Base-by-base conservation (phyloP, 768 basidiomycete species). In the Hygrophorus pudorinus region DNA sequence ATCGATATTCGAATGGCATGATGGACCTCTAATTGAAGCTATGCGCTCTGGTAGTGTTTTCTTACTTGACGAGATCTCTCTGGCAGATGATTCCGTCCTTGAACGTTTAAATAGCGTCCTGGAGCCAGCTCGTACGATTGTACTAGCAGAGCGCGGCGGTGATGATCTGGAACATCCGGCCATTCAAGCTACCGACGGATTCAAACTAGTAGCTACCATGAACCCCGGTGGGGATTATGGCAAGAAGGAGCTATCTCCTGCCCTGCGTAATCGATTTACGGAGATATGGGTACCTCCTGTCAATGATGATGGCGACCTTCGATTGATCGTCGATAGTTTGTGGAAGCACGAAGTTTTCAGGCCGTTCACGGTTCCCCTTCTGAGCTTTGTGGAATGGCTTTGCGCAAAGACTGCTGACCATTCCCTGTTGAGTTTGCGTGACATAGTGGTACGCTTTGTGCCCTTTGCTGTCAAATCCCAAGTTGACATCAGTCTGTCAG, bases 191-290 rank as follows among this genome's bases (percentile, higher is more conserved):
- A 58, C 65, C 5, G 64, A 72, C 3, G 65, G 64, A 1, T 99
- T 99, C 72, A 84, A 92, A 58, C 78, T 99, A 30, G 70, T 97
- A 0, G 91, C 96, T 2, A 98, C 96, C 2, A 99, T 99, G 96
- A 99, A 99, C 59, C 96, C 96, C 0, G 96, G 96, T 14, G 96
- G 96, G 11, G 96, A 99, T 56, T 98, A 93, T 54, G 96, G 96
- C 17, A 99, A 99, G 70, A 99, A 98, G 59, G 96, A 99, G 58
- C 68, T 99, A 2, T 98, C 96, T 1, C 94, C 93, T 27, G 96
- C 96, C 0, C 68, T 99, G 31, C 79, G 96, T 14, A 99, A 98
- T 64, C 79, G 96, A 4, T 99, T 99, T 65, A 99, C 96, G 3
- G 96, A 99, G 60, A 94, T 99, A 27, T 99, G 96, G 94, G 96